These are phyloP conservation scores for Tephrocybe sp. DNA, from an alignment of 768 basidiomycete genomes.

Conservation along the genomic window DNA sequence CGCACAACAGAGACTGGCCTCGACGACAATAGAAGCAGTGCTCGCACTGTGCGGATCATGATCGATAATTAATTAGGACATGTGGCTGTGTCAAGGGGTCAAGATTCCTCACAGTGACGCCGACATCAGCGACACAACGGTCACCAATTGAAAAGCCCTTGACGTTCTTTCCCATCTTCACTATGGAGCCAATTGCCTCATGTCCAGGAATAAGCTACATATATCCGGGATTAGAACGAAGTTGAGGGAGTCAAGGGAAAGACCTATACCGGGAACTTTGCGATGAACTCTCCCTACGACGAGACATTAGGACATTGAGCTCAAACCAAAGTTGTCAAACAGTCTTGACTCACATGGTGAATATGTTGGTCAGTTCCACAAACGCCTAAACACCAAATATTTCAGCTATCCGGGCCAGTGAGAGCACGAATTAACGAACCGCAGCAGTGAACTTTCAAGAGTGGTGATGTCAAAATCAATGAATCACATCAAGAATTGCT, in stretches of 20 bases:
- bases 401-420: background rate
- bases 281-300: conserved; percentile 53
- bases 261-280: conserved; percentile 51
- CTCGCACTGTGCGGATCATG: conserved; percentile 54
- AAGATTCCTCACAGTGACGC: conserved; percentile 47
- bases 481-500: background rate
- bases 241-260: background rate
- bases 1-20: conserved; percentile 80
- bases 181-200: conserved; percentile 70
- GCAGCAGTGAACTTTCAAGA: conserved; percentile 37
- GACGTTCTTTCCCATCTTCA: conserved; percentile 78
- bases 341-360: conserved; percentile 40
- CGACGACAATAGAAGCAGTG: conserved; percentile 86
- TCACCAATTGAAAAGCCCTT: conserved; percentile 75
- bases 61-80: conserved; percentile 7
- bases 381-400: conserved; percentile 33
- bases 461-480: conserved; percentile 8
- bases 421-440: conserved; percentile 25
- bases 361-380: conserved; percentile 66
- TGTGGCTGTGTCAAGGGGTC: conserved; percentile 7
- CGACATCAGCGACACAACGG: conserved; percentile 81
- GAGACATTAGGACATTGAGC: background rate
- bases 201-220: conserved; percentile 68
- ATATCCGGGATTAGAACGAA: background rate
- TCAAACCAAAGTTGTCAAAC: background rate